Base-by-base conservation (phyloP, 1,284 basidiomycete genomes). In the Ustilago trichophora region DNA sequence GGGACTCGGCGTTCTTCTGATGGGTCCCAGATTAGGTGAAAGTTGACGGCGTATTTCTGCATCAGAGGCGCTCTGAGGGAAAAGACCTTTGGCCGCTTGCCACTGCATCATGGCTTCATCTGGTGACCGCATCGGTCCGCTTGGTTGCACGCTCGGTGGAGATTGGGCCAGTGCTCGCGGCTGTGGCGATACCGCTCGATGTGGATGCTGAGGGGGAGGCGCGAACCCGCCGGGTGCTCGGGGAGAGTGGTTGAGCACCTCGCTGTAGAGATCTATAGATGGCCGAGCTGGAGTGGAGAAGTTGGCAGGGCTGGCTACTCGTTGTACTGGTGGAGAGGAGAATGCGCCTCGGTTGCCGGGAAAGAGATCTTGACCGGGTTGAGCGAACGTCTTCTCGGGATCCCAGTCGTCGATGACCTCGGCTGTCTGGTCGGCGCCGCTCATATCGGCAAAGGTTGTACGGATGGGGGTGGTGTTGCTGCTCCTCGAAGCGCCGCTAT, bases 321-420 rank as follows among this genome's bases (percentile, higher is more conserved):
- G 36, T 29, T 67, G 48, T 9, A 38, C 35, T 2, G 52, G 58
- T 8, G 65, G 65, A 4, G 65, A 68, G 5, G 46, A 43, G 19
- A 54, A 43, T 2, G 26, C 38, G 13, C 42, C 50, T 2, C 65
- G 46, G 13, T 48, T 51, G 34, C 45, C 16, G 4, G 65, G 58
- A 18, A 54, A 50, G 15, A 68, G 49, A 36, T 68, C 51, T 36
- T 68, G 65, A 2, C 65, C 58, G 1, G 65, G 65, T 26, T 63
- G 58, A 1, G 65, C 65, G 35, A 68, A 68, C 10, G 65, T 68
- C 43, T 68, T 58, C 21, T 63, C 58, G 5, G 65, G 65, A 41
- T 58, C 58, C 65, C 65, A 68, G 22, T 68, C 65, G 21, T 58
- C 58, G 34, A 55, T 55, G 13, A 51, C 6, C 24, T 62, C 45